These are phyloP conservation scores for Panellus pusillus DNA, from an alignment of 768 basidiomycete species.

Conservation along the genomic window DNA sequence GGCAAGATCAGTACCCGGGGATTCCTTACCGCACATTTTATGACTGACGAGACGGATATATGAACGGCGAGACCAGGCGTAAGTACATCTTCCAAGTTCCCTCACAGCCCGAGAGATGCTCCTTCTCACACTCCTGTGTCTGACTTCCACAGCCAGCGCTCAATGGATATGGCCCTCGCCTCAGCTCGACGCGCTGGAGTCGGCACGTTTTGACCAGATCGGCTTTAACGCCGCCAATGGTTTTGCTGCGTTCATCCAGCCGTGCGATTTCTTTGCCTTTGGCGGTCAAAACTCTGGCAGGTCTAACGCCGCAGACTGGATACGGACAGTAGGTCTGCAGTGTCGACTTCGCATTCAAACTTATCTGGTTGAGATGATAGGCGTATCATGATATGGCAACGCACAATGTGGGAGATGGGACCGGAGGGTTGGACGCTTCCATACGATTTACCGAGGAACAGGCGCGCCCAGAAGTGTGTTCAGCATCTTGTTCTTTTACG, in stretches of 20 bases:
- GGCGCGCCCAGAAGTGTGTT: background rate
- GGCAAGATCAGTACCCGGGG: too few species aligned
- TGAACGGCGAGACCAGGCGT: too few species aligned
- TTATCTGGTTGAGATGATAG: too few species aligned
- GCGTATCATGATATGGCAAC: conserved; percentile 29
- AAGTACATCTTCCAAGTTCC: too few species aligned
- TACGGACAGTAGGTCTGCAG: background rate
- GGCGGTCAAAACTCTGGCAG: too few species aligned
- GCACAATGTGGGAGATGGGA: conserved; percentile 21
- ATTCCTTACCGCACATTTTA: too few species aligned
- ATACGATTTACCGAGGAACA: conserved; percentile 20
- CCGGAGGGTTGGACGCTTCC: conserved; percentile 28
- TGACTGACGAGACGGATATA: too few species aligned
- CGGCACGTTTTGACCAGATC: background rate
- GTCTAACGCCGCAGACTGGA: conserved; percentile 1
- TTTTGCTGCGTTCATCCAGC: background rate
- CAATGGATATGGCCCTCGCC: background rate
- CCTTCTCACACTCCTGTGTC: too few species aligned
- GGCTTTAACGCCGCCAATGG: background rate
- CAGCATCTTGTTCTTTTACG: conserved; percentile 1
- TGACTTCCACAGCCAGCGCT: background rate
- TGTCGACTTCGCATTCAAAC: too few species aligned
- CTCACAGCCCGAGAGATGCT: too few species aligned
- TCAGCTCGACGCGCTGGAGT: background rate
- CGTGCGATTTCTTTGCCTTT: background rate